Conservation (phyloP, 139 green algal species). For the Dunaliella sp. region DNA sequence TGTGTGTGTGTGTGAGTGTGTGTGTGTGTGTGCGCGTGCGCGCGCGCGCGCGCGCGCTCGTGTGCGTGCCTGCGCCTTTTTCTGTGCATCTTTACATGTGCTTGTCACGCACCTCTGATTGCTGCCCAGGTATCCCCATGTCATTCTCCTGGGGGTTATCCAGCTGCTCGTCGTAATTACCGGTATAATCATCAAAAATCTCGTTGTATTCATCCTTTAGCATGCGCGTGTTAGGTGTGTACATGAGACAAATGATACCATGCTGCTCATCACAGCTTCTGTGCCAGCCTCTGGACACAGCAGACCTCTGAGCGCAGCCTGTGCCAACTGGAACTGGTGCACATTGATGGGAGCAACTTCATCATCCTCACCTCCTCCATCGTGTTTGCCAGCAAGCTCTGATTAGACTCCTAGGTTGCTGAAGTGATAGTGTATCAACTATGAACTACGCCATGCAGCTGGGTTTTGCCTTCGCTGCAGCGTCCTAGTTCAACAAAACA, state of each 20-base stretch:
- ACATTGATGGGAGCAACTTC: background rate
- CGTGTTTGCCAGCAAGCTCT: background rate
- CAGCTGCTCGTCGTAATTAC: background rate
- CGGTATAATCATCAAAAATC: background rate
- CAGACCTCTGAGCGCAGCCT: background rate
- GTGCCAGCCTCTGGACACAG: background rate
- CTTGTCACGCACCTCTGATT: background rate
- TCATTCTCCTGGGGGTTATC: background rate
- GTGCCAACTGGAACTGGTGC: background rate
- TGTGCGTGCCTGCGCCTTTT: background rate
- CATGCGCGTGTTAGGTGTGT: background rate
- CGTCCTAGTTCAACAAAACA: background rate
- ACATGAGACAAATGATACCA: too few relatives aligned
- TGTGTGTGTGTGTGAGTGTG: too few relatives aligned
- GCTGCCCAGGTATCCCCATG: background rate
- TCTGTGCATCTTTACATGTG: background rate
- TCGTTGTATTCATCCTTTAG: background rate
- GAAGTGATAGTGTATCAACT: too few relatives aligned
- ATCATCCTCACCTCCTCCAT: background rate
- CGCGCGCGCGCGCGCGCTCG: too few relatives aligned
- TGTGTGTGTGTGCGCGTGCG: background rate
- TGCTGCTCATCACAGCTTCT: background rate
- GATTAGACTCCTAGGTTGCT: too few relatives aligned
- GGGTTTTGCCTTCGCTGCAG: background rate
- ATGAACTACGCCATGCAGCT: background rate